These are phyloP conservation scores for Neobulgaria alba DNA, from an alignment of 2,329 filamentous ascomycete genomes.

Conservation along the genomic window DNA sequence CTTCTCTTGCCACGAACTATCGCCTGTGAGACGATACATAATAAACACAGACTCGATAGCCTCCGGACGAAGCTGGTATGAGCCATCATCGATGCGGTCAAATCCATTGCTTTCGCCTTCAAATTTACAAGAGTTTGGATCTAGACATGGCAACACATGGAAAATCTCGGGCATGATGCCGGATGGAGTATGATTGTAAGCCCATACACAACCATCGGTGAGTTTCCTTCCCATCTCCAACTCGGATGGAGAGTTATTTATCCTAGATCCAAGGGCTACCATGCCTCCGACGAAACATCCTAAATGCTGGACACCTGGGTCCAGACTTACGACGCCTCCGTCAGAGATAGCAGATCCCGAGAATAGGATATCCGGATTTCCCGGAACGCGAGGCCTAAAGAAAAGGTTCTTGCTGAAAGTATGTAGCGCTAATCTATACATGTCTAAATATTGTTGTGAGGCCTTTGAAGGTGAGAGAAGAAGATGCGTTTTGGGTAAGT, in stretches of 20 bases:
- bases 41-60: constrained; percentile 62
- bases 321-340: constrained; percentile 34
- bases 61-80: constrained; percentile 52
- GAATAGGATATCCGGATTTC: constrained; percentile 35
- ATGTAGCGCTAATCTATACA: background rate
- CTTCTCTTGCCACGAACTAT: constrained; percentile 31
- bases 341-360: constrained; percentile 38
- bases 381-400: constrained; percentile 36
- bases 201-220: constrained; percentile 55
- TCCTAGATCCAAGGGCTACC: constrained; percentile 57
- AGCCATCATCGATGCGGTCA: constrained; percentile 15
- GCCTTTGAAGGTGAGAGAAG: background rate
- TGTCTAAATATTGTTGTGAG: constrained; percentile 40
- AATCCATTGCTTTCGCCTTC: constrained; percentile 43
- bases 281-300: constrained; percentile 66
- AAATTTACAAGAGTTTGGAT: constrained; percentile 32
- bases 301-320: constrained; percentile 49
- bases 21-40: constrained; percentile 34
- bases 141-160: constrained; percentile 32
- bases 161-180: constrained; percentile 55
- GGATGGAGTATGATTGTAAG: constrained; percentile 46
- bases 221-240: constrained; percentile 48
- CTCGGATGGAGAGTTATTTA: constrained; percentile 47
- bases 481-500: constrained; percentile 43
- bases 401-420: constrained; percentile 44